Base-by-base conservation (phyloP, 176 grass and related monocot species). In the Avena sativa region DNA sequence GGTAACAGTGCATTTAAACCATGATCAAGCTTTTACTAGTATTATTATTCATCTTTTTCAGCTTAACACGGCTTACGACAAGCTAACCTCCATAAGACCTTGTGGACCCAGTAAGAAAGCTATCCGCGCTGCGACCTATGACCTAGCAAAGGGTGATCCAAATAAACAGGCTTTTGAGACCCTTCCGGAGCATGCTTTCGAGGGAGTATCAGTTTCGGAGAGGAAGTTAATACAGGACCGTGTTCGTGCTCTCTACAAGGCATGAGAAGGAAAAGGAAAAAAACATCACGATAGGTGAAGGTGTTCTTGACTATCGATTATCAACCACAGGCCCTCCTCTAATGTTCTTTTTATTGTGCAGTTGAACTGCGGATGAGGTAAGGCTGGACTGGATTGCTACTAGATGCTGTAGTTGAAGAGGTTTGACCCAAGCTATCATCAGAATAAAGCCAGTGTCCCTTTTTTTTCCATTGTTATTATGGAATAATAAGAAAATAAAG, bases 21-120 rank as follows among this genome's bases (percentile, higher is more conserved):
- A 59, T 13, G 47, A 59, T 26, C 52, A 70, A 28, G 43, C 20
- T 67, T 67, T 67, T 23, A 66, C 23, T 78, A 73, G 8, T 74
- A 9, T 63, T 63, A 74, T 26, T 56, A 75, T 80, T 5, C 70
- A 78, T 38, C 48, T 21, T 1, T 83, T 83, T 52, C 92, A 96
- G 92, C 84, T 98, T 62, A 94, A 92, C 30, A 87, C 14, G 14
- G 90, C 96, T 50, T 94, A 98, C 76, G 80, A 87, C 1, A 91
- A 86, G 64, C 76, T 96, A 70, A 96, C 90, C 34, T 91, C 87
- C 26, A 87, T 90, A 85, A 89, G 96, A 69, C 90, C 93, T 0
- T 98, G 93, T 16, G 93, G 93, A 36, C 96, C 92, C 19, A 96
- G 83, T 81, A 94, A 93, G 72, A 91, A 52, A 80, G 96, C 96